Base-by-base conservation (phyloP, 371 early-diverging fungal species). In the Lichtheimia corymbifera region DNA sequence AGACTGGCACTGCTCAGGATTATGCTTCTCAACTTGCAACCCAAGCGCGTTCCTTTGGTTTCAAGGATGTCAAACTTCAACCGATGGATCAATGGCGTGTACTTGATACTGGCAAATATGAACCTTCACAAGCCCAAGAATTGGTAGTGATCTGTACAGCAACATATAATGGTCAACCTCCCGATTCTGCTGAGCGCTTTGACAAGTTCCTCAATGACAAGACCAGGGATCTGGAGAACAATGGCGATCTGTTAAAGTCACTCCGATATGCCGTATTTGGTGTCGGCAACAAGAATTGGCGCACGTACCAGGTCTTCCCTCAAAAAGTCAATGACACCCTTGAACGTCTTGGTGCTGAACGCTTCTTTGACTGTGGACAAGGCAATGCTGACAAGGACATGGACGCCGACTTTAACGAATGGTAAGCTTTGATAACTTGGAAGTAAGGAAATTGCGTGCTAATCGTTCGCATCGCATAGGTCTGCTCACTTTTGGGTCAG, bases 271-370 rank as follows among this genome's bases (percentile, higher is more conserved):
- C 79, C 35, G 84, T 86, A 12, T 84, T 83, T 71, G 86, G 86
- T 59, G 61, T 80, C 2, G 80, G 80, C 61, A 86, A 86, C 72
- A 73, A 73, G 62, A 79, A 85, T 60, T 85, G 86, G 86, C 66
- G 83, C 35, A 85, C 86, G 4, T 85, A 79, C 50, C 84, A 84
- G 58, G 61, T 63, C 5, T 85, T 85, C 67, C 86, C 86, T 20
- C 59, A 50, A 51, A 74, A 73, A 50, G 67, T 83, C 7, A 71
- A 77, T 55, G 55, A 58, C 11, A 22, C 42, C 13, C 54, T 79
- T 1, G 77, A 79, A 22, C 68, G 73, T 7, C 66, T 86, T 1
- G 86, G 86, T 55, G 86, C 79, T 3, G 69, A 71, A 4, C 72
- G 79, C 9, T 65, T 84, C 55, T 73, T 77, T 35, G 22, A 59